Evolutionary conservation across 2,329 filamentous ascomycete genomes (phyloP).

Genomic region (Cercospora brassicicola): DNA sequence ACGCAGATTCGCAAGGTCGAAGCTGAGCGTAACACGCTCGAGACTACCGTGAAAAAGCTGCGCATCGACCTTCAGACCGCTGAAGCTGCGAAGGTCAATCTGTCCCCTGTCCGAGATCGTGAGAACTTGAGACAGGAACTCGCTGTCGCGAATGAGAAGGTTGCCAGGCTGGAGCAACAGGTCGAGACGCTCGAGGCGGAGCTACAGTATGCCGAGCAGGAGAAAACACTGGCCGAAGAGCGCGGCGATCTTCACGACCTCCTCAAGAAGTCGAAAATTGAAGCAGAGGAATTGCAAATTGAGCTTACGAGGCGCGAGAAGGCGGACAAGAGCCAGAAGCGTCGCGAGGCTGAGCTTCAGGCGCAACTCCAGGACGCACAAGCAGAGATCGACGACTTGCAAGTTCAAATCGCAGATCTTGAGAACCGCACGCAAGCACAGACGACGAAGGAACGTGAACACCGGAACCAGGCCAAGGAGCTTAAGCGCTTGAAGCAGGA

Average conservation of each 20-base stretch:
- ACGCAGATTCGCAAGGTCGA: constrained; percentile 36
- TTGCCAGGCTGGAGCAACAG: constrained; percentile 51
- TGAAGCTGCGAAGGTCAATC: constrained; percentile 29
- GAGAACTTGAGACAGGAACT: constrained; percentile 39
- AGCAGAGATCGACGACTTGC: constrained; percentile 44
- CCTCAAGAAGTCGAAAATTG: constrained; percentile 62
- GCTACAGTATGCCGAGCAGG: constrained; percentile 56
- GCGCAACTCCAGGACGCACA: constrained; percentile 65
- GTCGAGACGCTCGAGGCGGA: constrained; percentile 59
- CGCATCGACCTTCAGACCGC: constrained; percentile 40
- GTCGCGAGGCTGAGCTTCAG: constrained; percentile 61
- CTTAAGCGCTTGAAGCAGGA: constrained; percentile 36
- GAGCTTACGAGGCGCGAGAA: constrained; percentile 69
- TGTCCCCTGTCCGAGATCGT: constrained; percentile 38
- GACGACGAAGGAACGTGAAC: constrained; percentile 40
- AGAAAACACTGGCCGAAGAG: constrained; percentile 55
- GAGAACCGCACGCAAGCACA: constrained; percentile 34
- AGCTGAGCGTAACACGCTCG: constrained; percentile 36
- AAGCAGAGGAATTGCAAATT: constrained; percentile 60
- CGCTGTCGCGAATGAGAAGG: constrained; percentile 40
- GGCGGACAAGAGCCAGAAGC: constrained; percentile 58
- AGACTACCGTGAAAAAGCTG: constrained; percentile 38
- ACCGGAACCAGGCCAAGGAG: constrained; percentile 39
- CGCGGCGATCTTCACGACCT: constrained; percentile 61
- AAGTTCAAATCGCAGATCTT: constrained; percentile 58